Base-by-base conservation (phyloP, 306 rosid species). In the Corylus heterophylla region DNA sequence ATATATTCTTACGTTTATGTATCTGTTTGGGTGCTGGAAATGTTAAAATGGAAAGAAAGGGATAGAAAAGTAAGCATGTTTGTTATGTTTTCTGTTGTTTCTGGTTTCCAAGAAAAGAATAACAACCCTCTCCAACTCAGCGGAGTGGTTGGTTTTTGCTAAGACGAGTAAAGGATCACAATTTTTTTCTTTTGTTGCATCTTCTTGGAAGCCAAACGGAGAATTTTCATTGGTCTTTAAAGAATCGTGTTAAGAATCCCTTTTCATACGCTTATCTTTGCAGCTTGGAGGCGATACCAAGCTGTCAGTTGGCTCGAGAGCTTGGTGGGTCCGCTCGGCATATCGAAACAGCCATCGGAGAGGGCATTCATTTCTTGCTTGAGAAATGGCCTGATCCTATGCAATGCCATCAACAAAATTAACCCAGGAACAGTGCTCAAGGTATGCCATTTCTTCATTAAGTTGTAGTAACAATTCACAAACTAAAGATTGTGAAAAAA, bases 371-470 rank as follows among this genome's bases (percentile, higher is more conserved):
- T 95, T 91, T 93, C 94, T 93, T 91, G 93, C 90, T 81, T 95
- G 74, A 91, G 97, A 90, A 93, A 89, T 89, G 98, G 99, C 78
- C 79, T 83, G 56, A 70, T 91, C 68, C 82, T 95, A 58, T 95
- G 99, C 85, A 93, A 93, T 27, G 96, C 92, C 74, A 89, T 95
- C 47, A 95, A 95, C 92, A 95, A 91, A 90, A 93, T 95, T 78
- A 88, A 90, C 75, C 97, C 97, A 22, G 97, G 98, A 76, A 88
- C 93, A 73, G 91, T 95, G 39, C 87, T 92, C 35, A 95, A 88
- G 95, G 99, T 91, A 84, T 82, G 59, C n/a, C 9, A 47, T 42
- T 79, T 72, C 47, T 16, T 12, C 75, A 7, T 55, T 47, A 64
- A 10, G 20, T 42, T 59, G 17, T 71, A 50, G 31, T 48, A 13